phyloP scores from a whole-genome alignment of 257 asterid species.

The Jaltomata sinuosa region DNA sequence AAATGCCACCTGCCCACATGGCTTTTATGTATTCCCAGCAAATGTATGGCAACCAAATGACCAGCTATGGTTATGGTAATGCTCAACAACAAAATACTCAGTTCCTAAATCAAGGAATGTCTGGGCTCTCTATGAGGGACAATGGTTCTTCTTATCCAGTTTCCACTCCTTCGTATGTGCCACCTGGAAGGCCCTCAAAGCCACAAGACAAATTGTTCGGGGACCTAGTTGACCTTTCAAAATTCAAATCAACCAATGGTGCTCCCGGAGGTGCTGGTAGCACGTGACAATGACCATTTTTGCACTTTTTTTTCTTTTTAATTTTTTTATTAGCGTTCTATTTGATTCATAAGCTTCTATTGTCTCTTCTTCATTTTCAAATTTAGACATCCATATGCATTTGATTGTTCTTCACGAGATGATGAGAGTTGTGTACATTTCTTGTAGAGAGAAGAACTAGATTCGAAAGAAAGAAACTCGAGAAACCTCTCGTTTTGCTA shows the following conservation, averaged over 20 bases:
- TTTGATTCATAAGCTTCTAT: background rate
- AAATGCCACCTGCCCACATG: conserved; percentile 59
- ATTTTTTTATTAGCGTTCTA: background rate
- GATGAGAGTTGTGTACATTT: conserved; percentile 16
- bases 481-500: background rate
- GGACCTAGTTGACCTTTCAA: conserved; percentile 64
- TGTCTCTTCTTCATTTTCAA: conserved; percentile 4
- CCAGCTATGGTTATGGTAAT: conserved; percentile 39
- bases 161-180: conserved; percentile 38
- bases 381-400: conserved; percentile 7
- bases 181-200: conserved; percentile 58
- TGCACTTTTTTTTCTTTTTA: background rate
- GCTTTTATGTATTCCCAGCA: conserved; percentile 71
- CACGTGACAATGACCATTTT: conserved; percentile 19
- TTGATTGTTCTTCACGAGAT: conserved; percentile 2
- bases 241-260: conserved; percentile 41
- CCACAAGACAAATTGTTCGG: conserved; percentile 80
- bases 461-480: background rate
- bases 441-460: conserved; percentile 13
- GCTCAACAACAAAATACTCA: conserved; percentile 59
- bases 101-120: conserved; percentile 56
- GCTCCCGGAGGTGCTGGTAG: conserved; percentile 33
- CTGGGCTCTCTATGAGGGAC: conserved; percentile 70
- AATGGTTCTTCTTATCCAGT: conserved; percentile 27
- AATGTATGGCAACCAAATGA: conserved; percentile 61